A percentile compares a stretch with the other conserved stretches of the same genome.
These are phyloP conservation scores for Fusarium sp. DNA, from an alignment of 2,329 filamentous ascomycete species.

Conservation along the genomic window DNA sequence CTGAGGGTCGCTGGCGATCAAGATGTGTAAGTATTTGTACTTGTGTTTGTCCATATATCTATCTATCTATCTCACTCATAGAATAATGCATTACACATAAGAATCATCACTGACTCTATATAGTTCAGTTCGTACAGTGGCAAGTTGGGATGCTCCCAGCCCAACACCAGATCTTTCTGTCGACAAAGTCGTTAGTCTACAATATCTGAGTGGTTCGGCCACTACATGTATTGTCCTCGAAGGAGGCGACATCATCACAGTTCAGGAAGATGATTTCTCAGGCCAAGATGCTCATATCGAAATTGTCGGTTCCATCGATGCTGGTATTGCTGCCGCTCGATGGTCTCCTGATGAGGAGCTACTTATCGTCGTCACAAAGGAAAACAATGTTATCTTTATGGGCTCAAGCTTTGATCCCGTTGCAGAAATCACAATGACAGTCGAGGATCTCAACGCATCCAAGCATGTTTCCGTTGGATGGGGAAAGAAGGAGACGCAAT, in stretches of 20 bases:
- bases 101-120: constrained; percentile 27
- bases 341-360: constrained; percentile 98
- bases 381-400: constrained; percentile 88
- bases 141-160: constrained; percentile 89
- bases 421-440: constrained; percentile 75
- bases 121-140: constrained; percentile 61
- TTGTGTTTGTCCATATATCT: background rate
- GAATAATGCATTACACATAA: background rate
- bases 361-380: constrained; percentile 82
- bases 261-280: constrained; percentile 70
- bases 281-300: constrained; percentile 81
- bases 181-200: constrained; percentile 81
- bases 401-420: constrained; percentile 89
- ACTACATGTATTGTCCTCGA: constrained; percentile 86
- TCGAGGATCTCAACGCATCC: constrained; percentile 84
- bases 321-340: constrained; percentile 85
- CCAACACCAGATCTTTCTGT: constrained; percentile 78
- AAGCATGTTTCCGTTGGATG: constrained; percentile 97
- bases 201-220: constrained; percentile 84
- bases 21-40: constrained; percentile 54
- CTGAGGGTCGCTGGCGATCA: constrained; percentile 62
- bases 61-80: background rate
- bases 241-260: constrained; percentile 89
- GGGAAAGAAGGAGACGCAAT: constrained; percentile 98
- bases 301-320: constrained; percentile 94